Percentiles rank a stretch among this genome's conserved stretches.
Evolutionary conservation across 2,329 filamentous ascomycete genomes (phyloP).

Genomic region (Xylaria sp.): DNA sequence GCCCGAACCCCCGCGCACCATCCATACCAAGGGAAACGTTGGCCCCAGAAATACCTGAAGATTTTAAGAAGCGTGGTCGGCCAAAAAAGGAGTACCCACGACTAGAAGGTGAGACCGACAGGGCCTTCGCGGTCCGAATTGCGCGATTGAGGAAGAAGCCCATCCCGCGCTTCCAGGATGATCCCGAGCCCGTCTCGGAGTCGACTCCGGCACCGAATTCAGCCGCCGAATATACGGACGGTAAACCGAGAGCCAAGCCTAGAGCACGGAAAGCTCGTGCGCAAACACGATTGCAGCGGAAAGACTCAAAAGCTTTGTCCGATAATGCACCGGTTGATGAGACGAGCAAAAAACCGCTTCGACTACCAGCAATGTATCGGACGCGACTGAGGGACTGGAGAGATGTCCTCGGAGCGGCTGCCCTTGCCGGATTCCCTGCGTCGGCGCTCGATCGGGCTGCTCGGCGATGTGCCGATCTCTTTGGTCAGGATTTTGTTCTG

Average conservation of each 20-base stretch:
- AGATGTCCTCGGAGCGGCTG: conserved; percentile 82
- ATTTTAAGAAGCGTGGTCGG: conserved; percentile 49
- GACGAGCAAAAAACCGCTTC: conserved; percentile 34
- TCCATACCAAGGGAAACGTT: conserved; percentile 20
- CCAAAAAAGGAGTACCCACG: conserved; percentile 55
- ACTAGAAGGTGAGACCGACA: conserved; percentile 57
- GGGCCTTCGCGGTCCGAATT: conserved; percentile 59
- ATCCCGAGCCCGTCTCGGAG: conserved; percentile 28
- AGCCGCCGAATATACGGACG: conserved; percentile 28
- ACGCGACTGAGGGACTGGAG: conserved; percentile 78
- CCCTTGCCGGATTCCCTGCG: conserved; percentile 75
- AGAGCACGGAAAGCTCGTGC: conserved; percentile 35
- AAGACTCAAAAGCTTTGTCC: conserved; percentile 10
- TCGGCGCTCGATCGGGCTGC: conserved; percentile 74
- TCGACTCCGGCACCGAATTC: conserved; percentile 29
- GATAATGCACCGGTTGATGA: conserved; percentile 4
- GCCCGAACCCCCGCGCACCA: conserved; percentile 1
- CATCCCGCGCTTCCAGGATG: conserved; percentile 43
- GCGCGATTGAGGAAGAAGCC: conserved; percentile 55
- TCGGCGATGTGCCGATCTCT: conserved; percentile 78
- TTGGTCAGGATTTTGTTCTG: conserved; percentile 76
- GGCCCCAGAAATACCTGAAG: conserved; percentile 6
- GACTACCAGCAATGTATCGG: neutral
- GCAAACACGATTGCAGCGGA: conserved; percentile 4
- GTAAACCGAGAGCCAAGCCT: conserved; percentile 28